Evolutionary conservation across 495 filamentous ascomycete species (phyloP).

Genomic region (Penicillium longicatenatum): DNA sequence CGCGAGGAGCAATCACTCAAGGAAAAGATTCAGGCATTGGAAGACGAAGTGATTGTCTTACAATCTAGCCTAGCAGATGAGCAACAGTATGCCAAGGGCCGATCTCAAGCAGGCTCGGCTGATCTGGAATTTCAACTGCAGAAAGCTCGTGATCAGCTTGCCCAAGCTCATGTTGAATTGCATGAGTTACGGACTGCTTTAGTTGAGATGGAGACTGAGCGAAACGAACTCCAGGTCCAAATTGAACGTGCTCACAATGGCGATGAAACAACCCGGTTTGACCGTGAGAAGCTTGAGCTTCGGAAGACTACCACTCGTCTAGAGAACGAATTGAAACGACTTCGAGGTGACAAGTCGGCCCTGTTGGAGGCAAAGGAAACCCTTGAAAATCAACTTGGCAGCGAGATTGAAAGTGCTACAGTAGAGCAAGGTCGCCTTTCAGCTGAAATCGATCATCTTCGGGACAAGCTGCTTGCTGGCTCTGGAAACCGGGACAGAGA

Average conservation of each 20-base stretch:
- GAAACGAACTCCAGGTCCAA: constrained; percentile 63
- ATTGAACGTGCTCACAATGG: constrained; percentile 51
- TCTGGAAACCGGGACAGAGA: constrained; percentile 52
- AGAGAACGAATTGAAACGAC: constrained; percentile 58
- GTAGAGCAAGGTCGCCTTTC: constrained; percentile 59
- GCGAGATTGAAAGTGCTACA: constrained; percentile 56
- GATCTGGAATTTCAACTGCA: constrained; percentile 52
- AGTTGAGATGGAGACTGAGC: constrained; percentile 59
- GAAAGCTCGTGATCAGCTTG: constrained; percentile 62
- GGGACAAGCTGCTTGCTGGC: constrained; percentile 44
- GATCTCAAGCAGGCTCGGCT: constrained; percentile 46
- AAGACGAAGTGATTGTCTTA: constrained; percentile 79
- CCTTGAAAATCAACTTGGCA: constrained; percentile 56
- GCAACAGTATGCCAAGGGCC: constrained; percentile 61
- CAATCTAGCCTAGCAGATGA: constrained; percentile 77
- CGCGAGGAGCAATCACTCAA: constrained; percentile 63
- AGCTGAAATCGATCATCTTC: constrained; percentile 59
- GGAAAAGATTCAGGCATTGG: constrained; percentile 71
- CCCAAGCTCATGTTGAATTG: constrained; percentile 61
- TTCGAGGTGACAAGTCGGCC: constrained; percentile 57
- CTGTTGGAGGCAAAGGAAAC: constrained; percentile 53
- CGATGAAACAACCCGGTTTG: constrained; percentile 57
- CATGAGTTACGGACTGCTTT: constrained; percentile 55
- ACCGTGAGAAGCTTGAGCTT: constrained; percentile 64
- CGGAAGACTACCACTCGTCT: constrained; percentile 59